Evolutionary conservation across 1,284 basidiomycete genomes (phyloP), one percentile per base, ranked within the genome.

Genomic region (Cryptococcus sp.): DNA sequence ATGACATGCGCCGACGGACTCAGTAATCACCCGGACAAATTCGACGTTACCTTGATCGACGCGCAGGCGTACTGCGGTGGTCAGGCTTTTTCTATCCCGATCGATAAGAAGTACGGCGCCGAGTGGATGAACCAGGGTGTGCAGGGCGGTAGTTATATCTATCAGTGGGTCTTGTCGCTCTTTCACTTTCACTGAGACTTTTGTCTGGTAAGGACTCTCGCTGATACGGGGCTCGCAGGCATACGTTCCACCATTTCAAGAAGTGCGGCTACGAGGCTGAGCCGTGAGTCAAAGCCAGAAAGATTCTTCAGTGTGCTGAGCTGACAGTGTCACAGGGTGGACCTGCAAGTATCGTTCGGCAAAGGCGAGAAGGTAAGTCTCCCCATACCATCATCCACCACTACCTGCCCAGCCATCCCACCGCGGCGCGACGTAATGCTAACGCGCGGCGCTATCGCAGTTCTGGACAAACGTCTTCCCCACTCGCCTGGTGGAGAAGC

Each of bases 401-500:
- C 35, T 8, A 20, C 38, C 41, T 31, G 47, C 40, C 13, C 4
- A n/a, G 25, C 16, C 17, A 40, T 17, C 47, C 10, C 8, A 19
- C 31, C 25, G 23, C 27, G 16, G 16, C 40, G 3, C 19, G 38
- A 22, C 1, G 15, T 42, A 19, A 19, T 50, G 42, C 54, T 51
- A 31, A 40, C 46, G 19, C 42, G 11, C 11, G n/a, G 11, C 22
- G n/a, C 41, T 39, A 17, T 35, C 46, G 20, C 55, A 81, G 62
- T 87, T 87, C 69, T 88, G 86, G 86, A 83, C 83, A 54, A 87
- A 87, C 67, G 81, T 86, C 54, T 87, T 85, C 71, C 85, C 86
- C 5, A 84, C 84, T 46, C 68, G 81, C 44, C 79, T 86, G 20
- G 78, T 84, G 47, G 80, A 82, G 62, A 78, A 75, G 79, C 84